A percentile compares a stretch with the other conserved stretches of the same genome.
These are phyloP conservation scores for Emmonsiellopsis sp. DNA, from an alignment of 2,329 filamentous ascomycete genomes.

Conservation along the genomic window DNA sequence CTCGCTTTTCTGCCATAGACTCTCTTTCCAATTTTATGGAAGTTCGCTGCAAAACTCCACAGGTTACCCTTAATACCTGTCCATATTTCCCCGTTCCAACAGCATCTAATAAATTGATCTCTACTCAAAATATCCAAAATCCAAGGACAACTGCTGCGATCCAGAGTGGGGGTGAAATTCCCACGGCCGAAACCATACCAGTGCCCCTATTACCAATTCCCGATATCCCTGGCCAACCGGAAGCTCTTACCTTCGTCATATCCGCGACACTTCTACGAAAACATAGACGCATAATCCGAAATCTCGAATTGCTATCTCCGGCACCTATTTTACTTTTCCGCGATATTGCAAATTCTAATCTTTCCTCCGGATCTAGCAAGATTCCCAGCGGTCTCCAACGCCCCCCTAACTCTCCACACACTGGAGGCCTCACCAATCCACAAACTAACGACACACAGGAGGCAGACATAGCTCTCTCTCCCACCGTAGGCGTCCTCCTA, in stretches of 20 bases:
- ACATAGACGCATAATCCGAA: conserved; percentile 14
- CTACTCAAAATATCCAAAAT: not conserved
- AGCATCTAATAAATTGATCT: not conserved
- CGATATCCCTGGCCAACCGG: conserved; percentile 8
- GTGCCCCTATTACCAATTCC: not conserved
- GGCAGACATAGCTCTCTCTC: conserved; percentile 63
- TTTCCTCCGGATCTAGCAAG: too few species aligned
- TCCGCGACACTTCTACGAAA: conserved; percentile 19
- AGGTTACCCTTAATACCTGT: conserved; percentile 18
- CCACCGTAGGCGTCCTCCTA: conserved; percentile 58
- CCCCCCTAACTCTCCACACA: not conserved
- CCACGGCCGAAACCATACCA: not conserved
- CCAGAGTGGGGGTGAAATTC: too few species aligned
- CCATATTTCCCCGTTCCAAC: conserved; percentile 16
- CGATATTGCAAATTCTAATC: conserved; percentile 5
- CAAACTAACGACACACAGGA: conserved; percentile 12
- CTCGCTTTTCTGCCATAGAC: conserved; percentile 30
- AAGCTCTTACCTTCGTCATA: conserved; percentile 18
- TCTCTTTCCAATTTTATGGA: conserved; percentile 45
- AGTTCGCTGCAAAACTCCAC: conserved; percentile 30
- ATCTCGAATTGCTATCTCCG: conserved; percentile 10
- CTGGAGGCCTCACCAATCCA: not conserved
- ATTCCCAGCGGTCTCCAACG: conserved; percentile 3
- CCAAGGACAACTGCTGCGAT: not conserved
- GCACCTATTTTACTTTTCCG: conserved; percentile 15